Conservation (phyloP, 2,329 filamentous ascomycete species). For the Epichloe coenophiala region DNA sequence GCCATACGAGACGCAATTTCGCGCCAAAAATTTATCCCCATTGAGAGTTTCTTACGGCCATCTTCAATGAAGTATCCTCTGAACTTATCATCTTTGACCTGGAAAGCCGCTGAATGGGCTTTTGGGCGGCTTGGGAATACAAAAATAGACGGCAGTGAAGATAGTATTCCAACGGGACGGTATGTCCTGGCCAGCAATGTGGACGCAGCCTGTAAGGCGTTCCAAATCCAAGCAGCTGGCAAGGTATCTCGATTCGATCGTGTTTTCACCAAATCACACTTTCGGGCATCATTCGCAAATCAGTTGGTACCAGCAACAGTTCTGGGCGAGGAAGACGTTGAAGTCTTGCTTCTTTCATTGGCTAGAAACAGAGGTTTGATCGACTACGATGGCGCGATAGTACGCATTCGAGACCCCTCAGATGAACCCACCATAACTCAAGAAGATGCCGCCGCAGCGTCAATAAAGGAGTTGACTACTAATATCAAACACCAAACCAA, state of each 20-base stretch:
- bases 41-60: slow-evolving; percentile 52
- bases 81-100: slow-evolving; percentile 56
- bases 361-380: slow-evolving; percentile 50
- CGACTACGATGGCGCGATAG: slow-evolving; percentile 49
- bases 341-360: slow-evolving; percentile 57
- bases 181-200: slow-evolving; percentile 54
- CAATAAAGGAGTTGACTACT: slow-evolving; percentile 64
- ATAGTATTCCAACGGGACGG: slow-evolving; percentile 44
- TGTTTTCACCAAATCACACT: slow-evolving; percentile 53
- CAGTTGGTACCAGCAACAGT: slow-evolving; percentile 33
- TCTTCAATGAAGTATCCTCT: slow-evolving; percentile 59
- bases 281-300: slow-evolving; percentile 43
- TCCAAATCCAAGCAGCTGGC: slow-evolving; percentile 30
- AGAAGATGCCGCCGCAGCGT: slow-evolving; percentile 72
- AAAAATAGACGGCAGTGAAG: slow-evolving; percentile 31
- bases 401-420: slow-evolving; percentile 55
- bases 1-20: slow-evolving; percentile 64
- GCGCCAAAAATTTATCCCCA: slow-evolving; percentile 54
- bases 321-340: slow-evolving; percentile 51
- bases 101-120: slow-evolving; percentile 63
- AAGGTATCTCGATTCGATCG: slow-evolving; percentile 45
- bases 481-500: slow-evolving; percentile 62
- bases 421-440: slow-evolving; percentile 46
- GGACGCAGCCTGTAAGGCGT: slow-evolving; percentile 42
- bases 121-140: slow-evolving; percentile 54